Evolutionary conservation across 176 grass and related monocot species (phyloP).

Genomic region (Oryza longistaminata): DNA sequence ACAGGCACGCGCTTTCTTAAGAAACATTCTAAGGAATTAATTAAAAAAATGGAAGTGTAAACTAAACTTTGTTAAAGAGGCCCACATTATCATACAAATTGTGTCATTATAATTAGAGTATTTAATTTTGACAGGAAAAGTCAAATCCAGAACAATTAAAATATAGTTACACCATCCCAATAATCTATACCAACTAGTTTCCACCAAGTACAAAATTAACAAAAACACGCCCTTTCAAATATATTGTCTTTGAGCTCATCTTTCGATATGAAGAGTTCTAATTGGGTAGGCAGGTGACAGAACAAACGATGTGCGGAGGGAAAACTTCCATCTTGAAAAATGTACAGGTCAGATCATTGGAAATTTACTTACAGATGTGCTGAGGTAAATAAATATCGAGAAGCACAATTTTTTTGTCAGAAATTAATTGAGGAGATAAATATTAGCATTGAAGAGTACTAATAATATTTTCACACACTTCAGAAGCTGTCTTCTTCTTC

Average conservation of each 20-base stretch:
- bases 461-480: neutral
- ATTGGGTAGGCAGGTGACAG: neutral
- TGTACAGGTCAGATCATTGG: neutral
- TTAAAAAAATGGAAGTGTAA: neutral
- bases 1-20: constrained; percentile 21
- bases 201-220: neutral
- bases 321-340: neutral
- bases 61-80: no score
- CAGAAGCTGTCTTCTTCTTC: no score
- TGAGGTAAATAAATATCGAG: neutral
- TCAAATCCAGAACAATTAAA: neutral
- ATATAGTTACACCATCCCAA: neutral
- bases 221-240: neutral
- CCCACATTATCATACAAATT: neutral
- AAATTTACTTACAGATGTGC: neutral
- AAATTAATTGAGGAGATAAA: neutral
- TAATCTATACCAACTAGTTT: neutral
- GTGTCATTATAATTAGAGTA: neutral
- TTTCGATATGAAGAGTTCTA: neutral
- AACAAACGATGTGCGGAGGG: neutral
- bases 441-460: neutral
- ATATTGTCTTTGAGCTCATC: neutral
- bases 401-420: neutral
- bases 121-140: neutral
- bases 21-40: constrained; percentile 37